Evolutionary conservation across 139 green algal genomes (phyloP).

Genomic region (Coelastrella sp.): DNA sequence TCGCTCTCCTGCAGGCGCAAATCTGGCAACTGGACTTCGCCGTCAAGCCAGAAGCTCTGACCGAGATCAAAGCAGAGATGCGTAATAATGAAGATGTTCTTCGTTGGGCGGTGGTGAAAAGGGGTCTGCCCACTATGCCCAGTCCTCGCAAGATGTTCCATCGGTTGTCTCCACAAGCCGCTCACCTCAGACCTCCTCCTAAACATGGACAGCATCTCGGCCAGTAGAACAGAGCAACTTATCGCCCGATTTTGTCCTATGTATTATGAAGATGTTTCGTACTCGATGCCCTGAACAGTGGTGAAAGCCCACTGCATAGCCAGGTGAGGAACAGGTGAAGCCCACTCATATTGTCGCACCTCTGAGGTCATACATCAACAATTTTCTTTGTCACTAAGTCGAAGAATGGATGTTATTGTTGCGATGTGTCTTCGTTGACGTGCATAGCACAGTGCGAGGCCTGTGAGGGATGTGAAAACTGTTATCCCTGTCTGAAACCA

Average conservation of each 20-base stretch:
- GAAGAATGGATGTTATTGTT: too few species aligned
- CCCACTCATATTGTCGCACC: too few species aligned
- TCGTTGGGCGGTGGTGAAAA: constrained; percentile 78
- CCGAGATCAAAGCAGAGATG: constrained; percentile 73
- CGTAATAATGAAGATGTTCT: constrained; percentile 77
- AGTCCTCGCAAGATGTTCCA: constrained; percentile 50
- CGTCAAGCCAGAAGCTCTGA: constrained; percentile 51
- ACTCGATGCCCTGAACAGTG: too few species aligned
- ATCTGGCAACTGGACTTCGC: constrained; percentile 89
- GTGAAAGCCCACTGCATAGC: not conserved
- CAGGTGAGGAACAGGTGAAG: not conserved
- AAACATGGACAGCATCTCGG: not conserved
- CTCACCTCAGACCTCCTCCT: not conserved
- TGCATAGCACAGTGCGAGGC: not conserved
- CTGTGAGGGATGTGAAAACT: constrained; percentile 48
- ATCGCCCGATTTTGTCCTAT: not conserved
- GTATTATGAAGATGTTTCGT: too few species aligned
- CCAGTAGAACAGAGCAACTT: not conserved
- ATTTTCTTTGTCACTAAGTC: too few species aligned
- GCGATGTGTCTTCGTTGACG: not conserved
- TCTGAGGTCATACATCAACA: not conserved
- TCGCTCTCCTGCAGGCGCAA: constrained; percentile 61
- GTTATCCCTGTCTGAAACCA: constrained; percentile 85
- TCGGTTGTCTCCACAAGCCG: not conserved
- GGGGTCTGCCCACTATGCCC: constrained; percentile 35